phyloP scores from a whole-genome alignment of 139 green algal species.

The Picochlorum sp. region DNA sequence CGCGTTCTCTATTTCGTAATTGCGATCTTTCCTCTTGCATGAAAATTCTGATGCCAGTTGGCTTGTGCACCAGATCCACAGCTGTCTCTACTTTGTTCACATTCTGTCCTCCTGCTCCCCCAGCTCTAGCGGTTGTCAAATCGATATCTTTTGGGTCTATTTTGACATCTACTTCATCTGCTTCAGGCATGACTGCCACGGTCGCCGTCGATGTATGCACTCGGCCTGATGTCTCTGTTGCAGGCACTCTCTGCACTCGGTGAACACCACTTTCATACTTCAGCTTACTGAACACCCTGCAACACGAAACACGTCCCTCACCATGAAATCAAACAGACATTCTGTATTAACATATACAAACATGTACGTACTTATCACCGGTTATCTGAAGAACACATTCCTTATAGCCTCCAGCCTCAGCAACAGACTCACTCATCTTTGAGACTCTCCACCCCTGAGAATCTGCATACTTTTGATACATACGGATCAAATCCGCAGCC shows the following conservation, averaged over 20 bases:
- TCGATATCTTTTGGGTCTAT: conserved; percentile 78
- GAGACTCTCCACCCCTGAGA: conserved; percentile 63
- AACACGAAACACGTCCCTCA: not conserved
- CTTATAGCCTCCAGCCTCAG: conserved; percentile 81
- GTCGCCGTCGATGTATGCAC: conserved; percentile 97
- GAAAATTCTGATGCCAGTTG: conserved; percentile 83
- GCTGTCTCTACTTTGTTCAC: conserved; percentile 96
- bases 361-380: conserved; percentile 10
- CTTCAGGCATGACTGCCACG: conserved; percentile 81
- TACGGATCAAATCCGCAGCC: conserved; percentile 66
- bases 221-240: conserved; percentile 83
- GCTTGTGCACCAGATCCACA: conserved; percentile 96
- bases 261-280: conserved; percentile 98
- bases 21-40: conserved; percentile 89
- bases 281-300: conserved; percentile 77
- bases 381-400: conserved; percentile 62
- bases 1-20: conserved; percentile 83
- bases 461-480: conserved; percentile 52
- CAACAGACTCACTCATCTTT: conserved; percentile 54
- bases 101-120: conserved; percentile 78
- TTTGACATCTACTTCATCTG: conserved; percentile 72
- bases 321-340: not conserved
- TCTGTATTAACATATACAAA: not conserved
- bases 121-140: conserved; percentile 59
- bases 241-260: conserved; percentile 93